Percentiles rank a stretch among this genome's conserved stretches.
Conservation (phyloP, 2,329 filamentous ascomycete species). For the Juglanconis oblonga region DNA sequence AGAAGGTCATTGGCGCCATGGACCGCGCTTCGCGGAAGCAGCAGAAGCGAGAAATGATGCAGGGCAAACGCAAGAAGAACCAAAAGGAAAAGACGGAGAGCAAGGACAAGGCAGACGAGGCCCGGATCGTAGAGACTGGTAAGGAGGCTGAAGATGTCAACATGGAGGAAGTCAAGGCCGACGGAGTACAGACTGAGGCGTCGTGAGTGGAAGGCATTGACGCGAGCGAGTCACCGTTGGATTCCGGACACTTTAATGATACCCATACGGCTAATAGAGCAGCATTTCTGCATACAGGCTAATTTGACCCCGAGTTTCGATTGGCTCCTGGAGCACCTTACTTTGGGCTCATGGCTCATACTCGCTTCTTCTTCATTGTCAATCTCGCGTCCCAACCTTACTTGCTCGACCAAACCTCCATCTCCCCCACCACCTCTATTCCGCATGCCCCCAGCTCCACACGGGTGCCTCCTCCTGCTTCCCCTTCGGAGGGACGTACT, state of each 20-base stretch:
- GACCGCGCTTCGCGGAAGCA: slow-evolving; percentile 54
- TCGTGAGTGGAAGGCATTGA: background rate
- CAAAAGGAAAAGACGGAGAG: slow-evolving; percentile 7
- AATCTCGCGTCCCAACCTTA: no score
- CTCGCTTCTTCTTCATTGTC: no score
- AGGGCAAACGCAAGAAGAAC: slow-evolving; percentile 22
- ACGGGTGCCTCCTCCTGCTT: background rate
- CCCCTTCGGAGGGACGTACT: background rate
- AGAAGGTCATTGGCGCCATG: slow-evolving; percentile 49
- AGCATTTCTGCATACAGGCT: background rate
- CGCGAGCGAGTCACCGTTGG: background rate
- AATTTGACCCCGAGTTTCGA: background rate
- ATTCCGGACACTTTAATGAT: slow-evolving; percentile 4
- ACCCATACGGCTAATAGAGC: slow-evolving; percentile 8
- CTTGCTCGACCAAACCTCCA: no score
- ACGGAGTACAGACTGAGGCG: slow-evolving; percentile 1
- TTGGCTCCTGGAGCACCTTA: background rate
- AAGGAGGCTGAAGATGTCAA: slow-evolving; percentile 2
- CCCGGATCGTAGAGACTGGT: background rate
- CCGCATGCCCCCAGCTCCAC: slow-evolving; percentile 10
- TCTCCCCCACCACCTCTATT: background rate
- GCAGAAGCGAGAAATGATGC: slow-evolving; percentile 51
- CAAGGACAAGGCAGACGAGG: background rate
- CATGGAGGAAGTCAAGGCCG: slow-evolving; percentile 3
- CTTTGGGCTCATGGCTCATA: no score